phyloP scores from a whole-genome alignment of 192 early-diverging fungal species.

The Chytriomyces hyalinus region DNA sequence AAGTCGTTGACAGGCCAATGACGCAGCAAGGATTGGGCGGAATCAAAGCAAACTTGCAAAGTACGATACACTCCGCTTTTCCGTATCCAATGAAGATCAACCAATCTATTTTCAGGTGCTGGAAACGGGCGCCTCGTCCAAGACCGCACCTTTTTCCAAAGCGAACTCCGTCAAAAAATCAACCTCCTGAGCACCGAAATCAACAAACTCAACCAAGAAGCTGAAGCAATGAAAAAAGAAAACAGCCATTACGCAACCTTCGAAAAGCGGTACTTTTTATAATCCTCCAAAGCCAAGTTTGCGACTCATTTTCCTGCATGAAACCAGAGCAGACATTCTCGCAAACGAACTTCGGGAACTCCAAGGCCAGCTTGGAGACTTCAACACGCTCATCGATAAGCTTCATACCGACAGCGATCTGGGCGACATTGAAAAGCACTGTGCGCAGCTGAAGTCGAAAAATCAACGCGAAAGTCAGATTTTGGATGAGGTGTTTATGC shows the following conservation, averaged over 20 bases:
- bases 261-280: conserved; percentile 56
- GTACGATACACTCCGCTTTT: conserved; percentile 2
- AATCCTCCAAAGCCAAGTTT: neutral
- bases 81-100: neutral
- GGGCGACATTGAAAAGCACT: conserved; percentile 60
- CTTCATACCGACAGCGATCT: conserved; percentile 64
- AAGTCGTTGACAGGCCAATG: conserved; percentile 61
- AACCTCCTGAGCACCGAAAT: conserved; percentile 53
- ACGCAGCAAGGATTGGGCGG: conserved; percentile 69
- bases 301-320: neutral
- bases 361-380: conserved; percentile 62
- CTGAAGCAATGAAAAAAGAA: conserved; percentile 53
- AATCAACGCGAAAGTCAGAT: conserved; percentile 50
- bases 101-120: neutral
- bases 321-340: conserved; percentile 55
- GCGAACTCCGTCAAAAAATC: conserved; percentile 59
- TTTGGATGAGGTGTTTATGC: conserved; percentile 59
- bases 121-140: conserved; percentile 55
- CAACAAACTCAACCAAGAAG: conserved; percentile 49
- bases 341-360: conserved; percentile 59
- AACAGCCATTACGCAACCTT: conserved; percentile 55
- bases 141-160: conserved; percentile 60
- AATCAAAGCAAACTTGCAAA: conserved; percentile 37
- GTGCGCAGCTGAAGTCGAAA: conserved; percentile 51
- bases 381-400: conserved; percentile 62